Base-by-base conservation (phyloP, 208 protist genomes). In the Blechomonas ayalai region DNA sequence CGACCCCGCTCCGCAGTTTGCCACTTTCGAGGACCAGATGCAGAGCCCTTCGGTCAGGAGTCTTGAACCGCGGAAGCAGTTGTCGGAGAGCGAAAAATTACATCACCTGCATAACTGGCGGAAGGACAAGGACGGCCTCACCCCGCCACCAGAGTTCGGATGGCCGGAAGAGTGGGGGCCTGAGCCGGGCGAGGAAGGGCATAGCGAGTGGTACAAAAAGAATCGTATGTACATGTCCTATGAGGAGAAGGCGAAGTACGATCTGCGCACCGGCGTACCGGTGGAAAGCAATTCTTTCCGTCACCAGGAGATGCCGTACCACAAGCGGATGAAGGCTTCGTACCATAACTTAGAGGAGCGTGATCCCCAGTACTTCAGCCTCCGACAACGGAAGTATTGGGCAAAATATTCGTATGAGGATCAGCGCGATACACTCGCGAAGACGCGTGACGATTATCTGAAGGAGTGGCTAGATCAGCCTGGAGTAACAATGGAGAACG, bases 151-250 rank as follows among this genome's bases (percentile, higher is more conserved):
- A 22, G 72, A 89, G 63, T 92, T 83, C 52, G 84, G 80, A 5
- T 92, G 84, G 80, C 57, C 76, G 15, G 84, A 92, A 63, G 84
- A 92, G 55, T 92, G 84, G 80, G 84, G 84, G 1, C 84, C 84
- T 22, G 76, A 87, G 49, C 84, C 84, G 5, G 84, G 84, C 10
- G 79, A 89, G 28, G 80, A 90, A 36, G 84, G 84, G 4, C 84
- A 92, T 54, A 87, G 61, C 23, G 65, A 69, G 42, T 92, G 74
- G 67, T 92, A 92, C 71, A 79, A 87, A 57, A 92, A 92, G 58
- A 81, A 86, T 33, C 73, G 84, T 25, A 85, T 88, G 80, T 92
- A 88, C 65, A 92, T 92, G 84, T 87, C 76, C 19, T 87, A 90
- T 43, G 84, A 92, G 53, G 84, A 92, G 23, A 89, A 90, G 52